Evolutionary conservation across 2,329 filamentous ascomycete species (phyloP).

Genomic region (Paecilomyces niveus): DNA sequence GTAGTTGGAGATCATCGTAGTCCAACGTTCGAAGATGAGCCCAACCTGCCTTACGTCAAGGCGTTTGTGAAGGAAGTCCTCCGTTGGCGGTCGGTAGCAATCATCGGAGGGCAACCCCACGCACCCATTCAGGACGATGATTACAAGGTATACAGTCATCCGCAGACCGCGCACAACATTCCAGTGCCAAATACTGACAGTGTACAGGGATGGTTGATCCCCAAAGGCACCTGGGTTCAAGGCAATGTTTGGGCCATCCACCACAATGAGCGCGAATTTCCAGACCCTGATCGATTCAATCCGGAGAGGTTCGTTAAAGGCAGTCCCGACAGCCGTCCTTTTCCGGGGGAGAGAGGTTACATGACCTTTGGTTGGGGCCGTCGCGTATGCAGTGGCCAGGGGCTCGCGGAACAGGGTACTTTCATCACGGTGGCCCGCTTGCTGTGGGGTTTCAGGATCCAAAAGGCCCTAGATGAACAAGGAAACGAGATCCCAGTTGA

Average conservation of each 20-base stretch:
- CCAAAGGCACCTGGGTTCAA: conserved; percentile 12
- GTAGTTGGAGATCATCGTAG: conserved; percentile 24
- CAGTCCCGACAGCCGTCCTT: conserved; percentile 35
- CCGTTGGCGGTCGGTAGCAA: conserved; percentile 20
- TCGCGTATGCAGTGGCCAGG: conserved; percentile 48
- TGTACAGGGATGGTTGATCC: conserved; percentile 11
- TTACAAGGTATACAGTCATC: conserved; percentile 11
- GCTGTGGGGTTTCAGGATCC: conserved; percentile 52
- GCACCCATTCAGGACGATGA: conserved; percentile 15
- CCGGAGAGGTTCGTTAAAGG: conserved; percentile 35
- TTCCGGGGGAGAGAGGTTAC: conserved; percentile 44
- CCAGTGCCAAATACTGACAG: conserved; percentile 5
- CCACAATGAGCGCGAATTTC: conserved; percentile 34
- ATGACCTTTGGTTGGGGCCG: conserved; percentile 54
- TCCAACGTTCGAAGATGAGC: conserved; percentile 24
- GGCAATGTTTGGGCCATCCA: conserved; percentile 21
- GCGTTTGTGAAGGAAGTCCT: conserved; percentile 24
- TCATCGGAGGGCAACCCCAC: conserved; percentile 18
- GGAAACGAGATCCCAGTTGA: conserved; percentile 48
- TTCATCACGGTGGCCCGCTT: conserved; percentile 53
- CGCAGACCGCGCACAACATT: no score
- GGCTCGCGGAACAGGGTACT: conserved; percentile 53
- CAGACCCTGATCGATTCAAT: conserved; percentile 27
- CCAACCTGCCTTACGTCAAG: conserved; percentile 21
- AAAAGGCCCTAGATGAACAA: conserved; percentile 30